Conservation (phyloP, 345 rosid species). For the Atalantia buxifolia region DNA sequence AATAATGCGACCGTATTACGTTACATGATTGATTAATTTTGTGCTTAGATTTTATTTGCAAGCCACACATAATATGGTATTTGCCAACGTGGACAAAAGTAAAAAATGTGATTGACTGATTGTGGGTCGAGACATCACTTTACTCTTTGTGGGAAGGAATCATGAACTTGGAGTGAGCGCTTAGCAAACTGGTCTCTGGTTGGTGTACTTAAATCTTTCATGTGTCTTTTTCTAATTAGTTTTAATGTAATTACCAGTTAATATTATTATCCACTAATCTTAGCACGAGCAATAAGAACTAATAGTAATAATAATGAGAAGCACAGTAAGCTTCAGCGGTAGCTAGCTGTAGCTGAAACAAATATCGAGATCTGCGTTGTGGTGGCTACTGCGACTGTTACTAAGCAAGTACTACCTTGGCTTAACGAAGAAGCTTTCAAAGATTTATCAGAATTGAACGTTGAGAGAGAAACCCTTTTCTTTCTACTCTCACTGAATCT, state of each 20-base stretch:
- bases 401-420: background rate
- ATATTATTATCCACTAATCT: background rate
- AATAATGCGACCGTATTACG: background rate
- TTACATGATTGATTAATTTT: background rate
- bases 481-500: background rate
- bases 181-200: background rate
- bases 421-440: constrained; percentile 2
- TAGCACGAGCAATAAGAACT: background rate
- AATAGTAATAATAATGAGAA: background rate
- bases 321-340: background rate
- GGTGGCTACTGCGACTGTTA: too few species aligned
- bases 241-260: background rate
- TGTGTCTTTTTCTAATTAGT: too few species aligned
- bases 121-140: background rate
- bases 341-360: background rate
- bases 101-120: background rate
- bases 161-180: background rate
- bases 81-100: background rate
- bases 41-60: background rate
- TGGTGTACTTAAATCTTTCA: background rate
- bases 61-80: background rate
- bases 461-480: background rate
- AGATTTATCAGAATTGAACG: background rate
- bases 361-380: constrained; percentile 11
- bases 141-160: background rate